Conservation (phyloP, 2,329 filamentous ascomycete species). For the Diaporthe nobilis region DNA sequence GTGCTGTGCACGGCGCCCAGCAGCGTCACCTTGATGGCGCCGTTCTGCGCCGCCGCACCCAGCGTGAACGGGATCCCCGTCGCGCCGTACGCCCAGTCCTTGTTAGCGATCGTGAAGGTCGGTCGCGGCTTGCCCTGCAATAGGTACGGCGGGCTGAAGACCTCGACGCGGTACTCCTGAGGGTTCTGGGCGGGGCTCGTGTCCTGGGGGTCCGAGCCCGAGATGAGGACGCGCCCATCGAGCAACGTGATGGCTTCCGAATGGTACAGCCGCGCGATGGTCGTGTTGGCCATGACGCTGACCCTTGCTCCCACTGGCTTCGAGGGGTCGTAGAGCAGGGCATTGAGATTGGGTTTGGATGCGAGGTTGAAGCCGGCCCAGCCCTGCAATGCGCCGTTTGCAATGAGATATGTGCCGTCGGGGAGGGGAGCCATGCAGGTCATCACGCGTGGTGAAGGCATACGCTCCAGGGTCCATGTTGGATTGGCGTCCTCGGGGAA, state of each 20-base stretch:
- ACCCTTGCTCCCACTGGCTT: slow-evolving; percentile 64
- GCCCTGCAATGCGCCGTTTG: slow-evolving; percentile 66
- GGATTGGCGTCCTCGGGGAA: slow-evolving; percentile 63
- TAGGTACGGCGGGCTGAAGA: slow-evolving; percentile 69
- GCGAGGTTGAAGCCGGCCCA: slow-evolving; percentile 68
- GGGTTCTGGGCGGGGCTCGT: slow-evolving; percentile 51
- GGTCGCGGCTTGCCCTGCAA: slow-evolving; percentile 61
- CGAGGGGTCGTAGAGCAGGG: slow-evolving; percentile 66
- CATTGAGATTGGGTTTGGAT: slow-evolving; percentile 61
- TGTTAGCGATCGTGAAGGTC: slow-evolving; percentile 60
- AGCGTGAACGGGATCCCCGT: slow-evolving; percentile 54
- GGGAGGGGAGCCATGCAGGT: slow-evolving; percentile 68
- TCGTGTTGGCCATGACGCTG: slow-evolving; percentile 68
- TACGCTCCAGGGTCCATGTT: slow-evolving; percentile 70
- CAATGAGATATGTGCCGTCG: slow-evolving; percentile 69
- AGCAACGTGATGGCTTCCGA: slow-evolving; percentile 68
- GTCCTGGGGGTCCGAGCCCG: slow-evolving; percentile 63
- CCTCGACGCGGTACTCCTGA: slow-evolving; percentile 68
- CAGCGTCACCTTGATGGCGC: slow-evolving; percentile 58
- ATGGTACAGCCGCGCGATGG: slow-evolving; percentile 68
- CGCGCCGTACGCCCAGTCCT: slow-evolving; percentile 63
- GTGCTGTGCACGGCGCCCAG: slow-evolving; percentile 66
- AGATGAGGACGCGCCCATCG: slow-evolving; percentile 68
- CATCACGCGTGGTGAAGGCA: slow-evolving; percentile 70
- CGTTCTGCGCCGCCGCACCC: slow-evolving; percentile 47